phyloP scores from a whole-genome alignment of 768 basidiomycete genomes.

The Leccinum variicolor region DNA sequence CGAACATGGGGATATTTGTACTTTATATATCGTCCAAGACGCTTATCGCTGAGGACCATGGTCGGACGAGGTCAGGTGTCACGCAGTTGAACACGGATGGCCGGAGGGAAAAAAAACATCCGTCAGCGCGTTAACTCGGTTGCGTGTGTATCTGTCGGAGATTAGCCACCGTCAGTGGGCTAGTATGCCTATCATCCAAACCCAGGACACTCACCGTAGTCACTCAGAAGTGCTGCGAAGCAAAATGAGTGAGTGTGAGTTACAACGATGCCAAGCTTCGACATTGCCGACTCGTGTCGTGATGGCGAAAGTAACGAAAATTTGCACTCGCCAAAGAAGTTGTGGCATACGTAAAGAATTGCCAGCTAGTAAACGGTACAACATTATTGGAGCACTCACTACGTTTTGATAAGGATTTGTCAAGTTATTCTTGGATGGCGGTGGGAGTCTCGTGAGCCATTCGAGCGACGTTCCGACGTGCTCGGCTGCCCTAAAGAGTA shows the following conservation, averaged over 20 bases:
- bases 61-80: background rate
- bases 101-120: background rate
- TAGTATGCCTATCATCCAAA: background rate
- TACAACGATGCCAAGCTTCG: background rate
- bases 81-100: background rate
- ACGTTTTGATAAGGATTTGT: background rate
- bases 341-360: background rate
- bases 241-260: background rate
- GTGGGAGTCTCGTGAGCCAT: background rate
- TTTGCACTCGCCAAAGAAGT: background rate
- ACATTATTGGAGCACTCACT: background rate
- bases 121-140: background rate
- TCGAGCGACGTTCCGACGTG: background rate
- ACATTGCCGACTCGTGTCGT: background rate
- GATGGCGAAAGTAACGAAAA: background rate
- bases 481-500: background rate
- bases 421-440: background rate
- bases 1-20: background rate
- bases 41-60: conserved; percentile 8
- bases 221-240: background rate
- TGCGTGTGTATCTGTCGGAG: conserved; percentile 3
- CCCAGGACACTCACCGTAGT: background rate
- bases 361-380: too few relatives aligned
- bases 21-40: background rate
- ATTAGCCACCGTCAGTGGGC: background rate